phyloP scores from a whole-genome alignment of 345 rosid genomes.

The Pistacia integerrima region DNA sequence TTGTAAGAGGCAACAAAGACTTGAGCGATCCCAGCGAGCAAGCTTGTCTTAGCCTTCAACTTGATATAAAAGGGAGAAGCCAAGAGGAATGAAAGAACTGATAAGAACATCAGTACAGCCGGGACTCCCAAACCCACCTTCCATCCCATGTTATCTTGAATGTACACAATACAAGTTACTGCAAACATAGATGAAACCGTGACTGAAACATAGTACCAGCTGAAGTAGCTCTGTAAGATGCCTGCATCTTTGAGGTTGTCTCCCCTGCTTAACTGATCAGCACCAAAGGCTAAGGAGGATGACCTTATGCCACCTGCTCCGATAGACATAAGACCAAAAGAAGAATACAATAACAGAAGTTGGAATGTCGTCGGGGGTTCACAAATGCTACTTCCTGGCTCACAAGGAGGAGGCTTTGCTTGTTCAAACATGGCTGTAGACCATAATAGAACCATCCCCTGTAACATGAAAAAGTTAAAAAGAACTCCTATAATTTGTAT shows the following conservation, averaged over 20 bases:
- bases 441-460: constrained; percentile 50
- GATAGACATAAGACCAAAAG: constrained; percentile 44
- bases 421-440: constrained; percentile 34
- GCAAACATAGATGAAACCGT: constrained; percentile 33
- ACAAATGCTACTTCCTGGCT: constrained; percentile 25
- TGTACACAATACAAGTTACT: constrained; percentile 48
- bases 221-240: constrained; percentile 48
- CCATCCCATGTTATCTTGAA: constrained; percentile 63
- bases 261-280: constrained; percentile 42
- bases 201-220: constrained; percentile 47
- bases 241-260: constrained; percentile 11
- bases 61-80: constrained; percentile 49
- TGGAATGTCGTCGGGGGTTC: constrained; percentile 31
- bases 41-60: constrained; percentile 32
- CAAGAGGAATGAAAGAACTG: constrained; percentile 41
- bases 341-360: constrained; percentile 37
- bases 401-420: constrained; percentile 36
- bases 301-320: constrained; percentile 71
- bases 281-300: constrained; percentile 59
- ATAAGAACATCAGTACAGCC: constrained; percentile 39
- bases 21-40: constrained; percentile 48
- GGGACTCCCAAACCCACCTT: constrained; percentile 55
- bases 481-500: background rate
- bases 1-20: constrained; percentile 42
- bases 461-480: background rate